Percentiles rank a stretch among this genome's conserved stretches.
These are phyloP conservation scores for Phytopythium mirpurense DNA, from an alignment of 352 stramenopile species.

Conservation along the genomic window DNA sequence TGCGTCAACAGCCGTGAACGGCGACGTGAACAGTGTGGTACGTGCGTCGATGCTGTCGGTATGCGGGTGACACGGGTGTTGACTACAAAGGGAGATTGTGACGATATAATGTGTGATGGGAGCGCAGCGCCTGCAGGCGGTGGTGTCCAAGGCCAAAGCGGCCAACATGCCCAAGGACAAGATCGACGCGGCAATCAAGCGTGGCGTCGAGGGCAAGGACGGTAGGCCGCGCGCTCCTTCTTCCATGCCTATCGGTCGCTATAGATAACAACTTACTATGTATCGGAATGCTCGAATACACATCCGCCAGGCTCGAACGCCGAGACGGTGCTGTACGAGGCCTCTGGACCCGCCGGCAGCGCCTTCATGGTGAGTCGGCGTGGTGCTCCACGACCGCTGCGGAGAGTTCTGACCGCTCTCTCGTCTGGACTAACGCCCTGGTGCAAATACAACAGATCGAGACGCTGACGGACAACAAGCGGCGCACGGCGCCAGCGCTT, in stretches of 20 bases:
- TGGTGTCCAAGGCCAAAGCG: slow-evolving; percentile 70
- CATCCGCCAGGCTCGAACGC: slow-evolving; percentile 38
- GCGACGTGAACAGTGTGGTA: slow-evolving; percentile 70
- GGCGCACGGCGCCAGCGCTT: slow-evolving; percentile 70
- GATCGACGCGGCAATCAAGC: slow-evolving; percentile 81
- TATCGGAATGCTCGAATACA: not conserved
- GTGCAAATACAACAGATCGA: slow-evolving; percentile 47
- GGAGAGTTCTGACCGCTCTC: not conserved
- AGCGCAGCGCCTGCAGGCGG: slow-evolving; percentile 35
- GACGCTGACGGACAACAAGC: slow-evolving; percentile 82
- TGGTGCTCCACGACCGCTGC: not conserved
- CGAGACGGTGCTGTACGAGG: slow-evolving; percentile 78
- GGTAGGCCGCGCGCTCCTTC: slow-evolving; percentile 10
- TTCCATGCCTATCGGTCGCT: not conserved
- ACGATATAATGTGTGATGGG: no score
- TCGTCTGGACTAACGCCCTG: not conserved
- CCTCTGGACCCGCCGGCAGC: slow-evolving; percentile 59
- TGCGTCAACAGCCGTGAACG: slow-evolving; percentile 31
- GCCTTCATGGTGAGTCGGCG: slow-evolving; percentile 65
- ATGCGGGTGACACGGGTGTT: not conserved
- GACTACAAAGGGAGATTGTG: not conserved
- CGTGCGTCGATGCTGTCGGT: slow-evolving; percentile 3
- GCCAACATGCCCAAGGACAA: slow-evolving; percentile 82
- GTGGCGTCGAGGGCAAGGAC: slow-evolving; percentile 76
- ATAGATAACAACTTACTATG: not conserved